A percentile compares a stretch with the other conserved stretches of the same genome.
These are phyloP conservation scores for Artemisia annua DNA, from an alignment of 129 eudicot species.

Conservation along the genomic window DNA sequence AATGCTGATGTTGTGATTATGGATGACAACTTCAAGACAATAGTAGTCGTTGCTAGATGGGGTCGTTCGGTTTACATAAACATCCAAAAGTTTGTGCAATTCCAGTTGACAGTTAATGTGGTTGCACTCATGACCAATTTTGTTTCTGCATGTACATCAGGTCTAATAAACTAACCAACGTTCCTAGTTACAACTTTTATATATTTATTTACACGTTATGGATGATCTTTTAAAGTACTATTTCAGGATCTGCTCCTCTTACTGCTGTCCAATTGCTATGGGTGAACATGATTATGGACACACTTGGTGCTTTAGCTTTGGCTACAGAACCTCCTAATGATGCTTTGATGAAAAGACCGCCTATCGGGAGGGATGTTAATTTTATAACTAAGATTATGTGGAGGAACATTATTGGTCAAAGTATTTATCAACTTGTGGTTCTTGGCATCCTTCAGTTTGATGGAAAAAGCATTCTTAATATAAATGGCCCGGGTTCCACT, in stretches of 20 bases:
- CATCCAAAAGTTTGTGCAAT: conserved; percentile 45
- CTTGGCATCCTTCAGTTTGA: conserved; percentile 57
- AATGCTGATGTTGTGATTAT: conserved; percentile 79
- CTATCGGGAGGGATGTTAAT: conserved; percentile 58
- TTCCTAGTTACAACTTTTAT: background rate
- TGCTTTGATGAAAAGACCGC: conserved; percentile 72
- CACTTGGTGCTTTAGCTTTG: conserved; percentile 87
- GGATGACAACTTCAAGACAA: conserved; percentile 84
- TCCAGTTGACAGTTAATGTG: too few relatives aligned
- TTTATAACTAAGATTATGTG: conserved; percentile 79
- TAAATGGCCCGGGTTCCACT: conserved; percentile 55
- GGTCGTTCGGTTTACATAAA: conserved; percentile 86
- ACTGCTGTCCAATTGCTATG: conserved; percentile 90
- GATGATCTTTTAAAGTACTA: background rate
- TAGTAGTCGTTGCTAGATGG: conserved; percentile 79
- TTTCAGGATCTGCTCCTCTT: conserved; percentile 83
- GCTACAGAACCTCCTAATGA: conserved; percentile 94
- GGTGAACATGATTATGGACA: conserved; percentile 97
- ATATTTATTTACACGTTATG: background rate
- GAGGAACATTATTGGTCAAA: conserved; percentile 85
- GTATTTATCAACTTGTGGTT: conserved; percentile 62
- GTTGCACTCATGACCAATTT: conserved; percentile 43
- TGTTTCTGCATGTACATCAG: conserved; percentile 76
- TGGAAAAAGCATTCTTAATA: conserved; percentile 57
- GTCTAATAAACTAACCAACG: conserved; percentile 21